Percentiles rank a stretch among this genome's conserved stretches.
These are phyloP conservation scores for Scenedesmus sp. DNA, from an alignment of 163 green algal species.

Conservation along the genomic window DNA sequence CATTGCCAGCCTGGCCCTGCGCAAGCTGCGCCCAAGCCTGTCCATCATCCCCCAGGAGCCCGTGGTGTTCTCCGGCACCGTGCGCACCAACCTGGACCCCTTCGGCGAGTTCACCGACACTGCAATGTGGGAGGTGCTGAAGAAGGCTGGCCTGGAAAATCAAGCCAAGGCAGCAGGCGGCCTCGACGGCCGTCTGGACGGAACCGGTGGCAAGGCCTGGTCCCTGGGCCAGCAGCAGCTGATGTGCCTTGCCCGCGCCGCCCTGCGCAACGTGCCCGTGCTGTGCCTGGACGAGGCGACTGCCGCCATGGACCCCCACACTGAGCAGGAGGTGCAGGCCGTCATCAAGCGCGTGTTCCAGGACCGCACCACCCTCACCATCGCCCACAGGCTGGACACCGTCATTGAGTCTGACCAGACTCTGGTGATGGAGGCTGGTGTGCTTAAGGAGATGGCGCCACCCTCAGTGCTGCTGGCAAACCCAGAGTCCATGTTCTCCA, in stretches of 20 bases:
- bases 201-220: constrained; percentile 74
- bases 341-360: constrained; percentile 68
- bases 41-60: constrained; percentile 57
- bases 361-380: constrained; percentile 71
- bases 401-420: constrained; percentile 72
- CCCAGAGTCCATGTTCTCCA: constrained; percentile 58
- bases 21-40: constrained; percentile 41
- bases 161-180: constrained; percentile 63
- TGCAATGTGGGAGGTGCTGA: constrained; percentile 73
- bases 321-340: constrained; percentile 66
- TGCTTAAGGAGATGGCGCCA: constrained; percentile 57
- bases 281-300: constrained; percentile 76
- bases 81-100: constrained; percentile 65
- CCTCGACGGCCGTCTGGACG: constrained; percentile 72
- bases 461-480: constrained; percentile 54
- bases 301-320: constrained; percentile 71
- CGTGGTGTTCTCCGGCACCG: constrained; percentile 58
- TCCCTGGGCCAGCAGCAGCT: constrained; percentile 71
- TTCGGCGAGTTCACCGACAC: constrained; percentile 61
- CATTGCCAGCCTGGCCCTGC: constrained; percentile 47
- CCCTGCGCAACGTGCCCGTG: constrained; percentile 62
- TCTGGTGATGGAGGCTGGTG: constrained; percentile 63
- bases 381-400: constrained; percentile 71
- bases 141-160: constrained; percentile 66
- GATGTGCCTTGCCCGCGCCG: constrained; percentile 63